These are phyloP conservation scores for Kwoniella shivajii DNA, from an alignment of 1,284 basidiomycete genomes.

Conservation along the genomic window DNA sequence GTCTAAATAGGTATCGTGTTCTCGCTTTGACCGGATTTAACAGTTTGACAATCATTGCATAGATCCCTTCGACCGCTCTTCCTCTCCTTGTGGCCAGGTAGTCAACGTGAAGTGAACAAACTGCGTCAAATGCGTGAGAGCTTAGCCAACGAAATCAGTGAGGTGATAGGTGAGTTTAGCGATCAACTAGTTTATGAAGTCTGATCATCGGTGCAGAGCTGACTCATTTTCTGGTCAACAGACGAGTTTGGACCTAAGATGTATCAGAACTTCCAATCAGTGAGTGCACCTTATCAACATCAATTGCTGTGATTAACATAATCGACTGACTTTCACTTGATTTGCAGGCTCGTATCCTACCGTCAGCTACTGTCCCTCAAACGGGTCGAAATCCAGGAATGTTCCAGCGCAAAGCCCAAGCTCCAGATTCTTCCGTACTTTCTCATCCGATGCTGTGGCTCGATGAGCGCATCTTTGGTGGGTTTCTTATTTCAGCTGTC, in stretches of 20 bases:
- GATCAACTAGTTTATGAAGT: background rate
- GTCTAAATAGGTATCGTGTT: conserved; percentile 9
- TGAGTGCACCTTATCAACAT: conserved; percentile 44
- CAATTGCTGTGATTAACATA: background rate
- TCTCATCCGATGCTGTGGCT: conserved; percentile 55
- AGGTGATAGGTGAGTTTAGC: conserved; percentile 76
- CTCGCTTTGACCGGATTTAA: background rate
- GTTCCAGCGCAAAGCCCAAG: conserved; percentile 35
- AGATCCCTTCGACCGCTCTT: conserved; percentile 91
- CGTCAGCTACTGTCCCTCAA: conserved; percentile 78
- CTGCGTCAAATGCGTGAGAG: conserved; percentile 77
- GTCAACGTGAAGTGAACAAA: conserved; percentile 78
- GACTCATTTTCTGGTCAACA: conserved; percentile 7
- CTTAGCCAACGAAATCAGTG: conserved; percentile 83
- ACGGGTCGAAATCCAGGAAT: conserved; percentile 55
- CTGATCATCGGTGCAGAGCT: background rate
- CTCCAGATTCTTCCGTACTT: conserved; percentile 47
- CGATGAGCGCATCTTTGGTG: conserved; percentile 54
- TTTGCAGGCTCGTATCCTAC: conserved; percentile 72
- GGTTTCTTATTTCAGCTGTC: conserved; percentile 5
- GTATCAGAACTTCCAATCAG: conserved; percentile 86
- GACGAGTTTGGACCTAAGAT: conserved; percentile 73
- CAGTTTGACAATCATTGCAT: background rate
- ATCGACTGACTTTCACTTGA: conserved; percentile 17
- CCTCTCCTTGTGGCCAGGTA: conserved; percentile 86